Evolutionary conservation across 2,329 filamentous ascomycete genomes (phyloP).

Genomic region (Cadophora sp.): DNA sequence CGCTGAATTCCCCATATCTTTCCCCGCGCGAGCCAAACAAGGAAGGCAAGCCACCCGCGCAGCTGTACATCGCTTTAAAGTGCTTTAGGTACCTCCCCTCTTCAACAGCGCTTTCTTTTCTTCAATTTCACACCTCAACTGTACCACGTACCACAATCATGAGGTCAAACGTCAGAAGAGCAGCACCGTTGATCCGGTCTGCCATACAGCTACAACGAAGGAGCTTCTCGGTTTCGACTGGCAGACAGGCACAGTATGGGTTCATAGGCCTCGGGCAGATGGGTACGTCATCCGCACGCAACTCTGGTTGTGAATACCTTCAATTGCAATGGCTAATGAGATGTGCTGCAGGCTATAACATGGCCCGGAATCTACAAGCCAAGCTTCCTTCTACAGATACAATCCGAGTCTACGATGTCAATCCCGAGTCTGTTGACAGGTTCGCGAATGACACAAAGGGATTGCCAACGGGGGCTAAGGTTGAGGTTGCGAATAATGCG

Average conservation of each 20-base stretch:
- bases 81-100: background rate
- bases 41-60: constrained; percentile 12
- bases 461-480: constrained; percentile 50
- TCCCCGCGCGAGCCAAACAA: background rate
- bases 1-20: constrained; percentile 12
- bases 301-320: constrained; percentile 20
- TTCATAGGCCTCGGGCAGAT: constrained; percentile 67
- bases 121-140: background rate
- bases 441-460: constrained; percentile 58
- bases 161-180: constrained; percentile 38
- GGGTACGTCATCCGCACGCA: constrained; percentile 52
- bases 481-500: constrained; percentile 62
- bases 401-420: constrained; percentile 70
- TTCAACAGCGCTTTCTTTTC: background rate
- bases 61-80: constrained; percentile 3
- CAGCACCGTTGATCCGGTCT: constrained; percentile 36
- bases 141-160: constrained; percentile 31
- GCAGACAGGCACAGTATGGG: constrained; percentile 58
- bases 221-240: constrained; percentile 54
- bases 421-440: constrained; percentile 59
- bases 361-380: constrained; percentile 73
- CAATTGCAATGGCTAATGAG: constrained; percentile 29
- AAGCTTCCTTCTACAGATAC: constrained; percentile 69
- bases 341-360: constrained; percentile 64
- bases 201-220: constrained; percentile 37